Conservation (phyloP, 768 basidiomycete species). For the Dictyophora rubrovolvata region DNA sequence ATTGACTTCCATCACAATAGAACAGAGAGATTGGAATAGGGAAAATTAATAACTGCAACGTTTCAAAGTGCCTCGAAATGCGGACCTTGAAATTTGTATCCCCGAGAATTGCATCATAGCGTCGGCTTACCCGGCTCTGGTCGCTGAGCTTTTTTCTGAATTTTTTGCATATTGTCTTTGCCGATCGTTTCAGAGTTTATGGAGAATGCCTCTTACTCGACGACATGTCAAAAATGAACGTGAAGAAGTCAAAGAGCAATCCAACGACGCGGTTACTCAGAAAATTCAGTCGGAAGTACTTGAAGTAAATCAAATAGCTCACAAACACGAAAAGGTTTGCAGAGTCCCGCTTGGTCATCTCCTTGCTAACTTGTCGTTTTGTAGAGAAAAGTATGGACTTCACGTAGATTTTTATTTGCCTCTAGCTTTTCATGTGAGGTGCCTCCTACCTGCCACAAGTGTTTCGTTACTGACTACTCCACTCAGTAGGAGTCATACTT, state of each 20-base stretch:
- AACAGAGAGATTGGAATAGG: no score
- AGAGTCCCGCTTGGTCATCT: neutral
- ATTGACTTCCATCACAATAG: no score
- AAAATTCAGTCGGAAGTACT: neutral
- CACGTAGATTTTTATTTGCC: conserved; percentile 54
- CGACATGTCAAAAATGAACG: neutral
- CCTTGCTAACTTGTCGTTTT: neutral
- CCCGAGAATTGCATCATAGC: no score
- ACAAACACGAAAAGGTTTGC: neutral
- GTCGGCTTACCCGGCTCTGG: no score
- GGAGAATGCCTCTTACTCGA: neutral
- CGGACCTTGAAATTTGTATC: no score
- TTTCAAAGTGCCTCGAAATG: no score
- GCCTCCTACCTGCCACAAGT: conserved; percentile 2
- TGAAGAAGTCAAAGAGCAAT: neutral
- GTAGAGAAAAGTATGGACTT: conserved; percentile 3
- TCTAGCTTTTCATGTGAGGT: conserved; percentile 54
- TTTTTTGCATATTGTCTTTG: no score
- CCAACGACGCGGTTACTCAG: neutral
- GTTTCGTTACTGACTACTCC: neutral
- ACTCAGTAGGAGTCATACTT: neutral
- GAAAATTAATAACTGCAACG: no score
- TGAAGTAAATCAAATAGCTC: neutral
- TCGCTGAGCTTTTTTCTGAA: no score
- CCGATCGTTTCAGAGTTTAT: neutral